A percentile compares a stretch with the other conserved stretches of the same genome.
Conservation (phyloP, 1,284 basidiomycete genomes). For the Cutaneotrichosporon arboriforme region DNA sequence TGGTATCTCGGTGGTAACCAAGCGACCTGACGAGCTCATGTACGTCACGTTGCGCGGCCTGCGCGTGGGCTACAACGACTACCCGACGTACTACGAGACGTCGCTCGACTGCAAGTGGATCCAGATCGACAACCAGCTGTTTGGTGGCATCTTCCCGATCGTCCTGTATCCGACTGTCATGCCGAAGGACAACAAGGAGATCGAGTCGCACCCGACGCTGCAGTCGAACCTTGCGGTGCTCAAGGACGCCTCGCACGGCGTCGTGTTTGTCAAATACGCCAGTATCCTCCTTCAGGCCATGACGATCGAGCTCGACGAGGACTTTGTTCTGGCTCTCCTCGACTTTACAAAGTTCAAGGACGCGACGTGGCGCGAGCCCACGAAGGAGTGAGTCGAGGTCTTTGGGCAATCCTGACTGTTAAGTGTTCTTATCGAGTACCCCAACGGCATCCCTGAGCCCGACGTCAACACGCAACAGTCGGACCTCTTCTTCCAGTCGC, state of each 20-base stretch:
- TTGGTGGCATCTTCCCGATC: conserved; percentile 92
- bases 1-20: conserved; percentile 88
- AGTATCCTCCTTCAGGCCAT: conserved; percentile 90
- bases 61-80: conserved; percentile 81
- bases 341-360: conserved; percentile 89
- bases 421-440: conserved; percentile 67
- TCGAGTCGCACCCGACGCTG: conserved; percentile 83
- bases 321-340: conserved; percentile 86
- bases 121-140: conserved; percentile 96
- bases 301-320: conserved; percentile 94
- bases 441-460: conserved; percentile 75
- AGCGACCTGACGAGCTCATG: conserved; percentile 79
- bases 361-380: conserved; percentile 73
- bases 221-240: conserved; percentile 83
- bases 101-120: conserved; percentile 81
- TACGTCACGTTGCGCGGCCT: conserved; percentile 78
- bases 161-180: conserved; percentile 92
- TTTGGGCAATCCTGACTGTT: conserved; percentile 9
- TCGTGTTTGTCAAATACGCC: conserved; percentile 94
- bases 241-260: conserved; percentile 72
- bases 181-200: conserved; percentile 68
- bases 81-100: conserved; percentile 71
- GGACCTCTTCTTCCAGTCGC: conserved; percentile 90
- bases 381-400: conserved; percentile 64
- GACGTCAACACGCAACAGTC: conserved; percentile 53